Conservation (phyloP, 1,139 yeast species). For the Debaryomyces udenii region DNA sequence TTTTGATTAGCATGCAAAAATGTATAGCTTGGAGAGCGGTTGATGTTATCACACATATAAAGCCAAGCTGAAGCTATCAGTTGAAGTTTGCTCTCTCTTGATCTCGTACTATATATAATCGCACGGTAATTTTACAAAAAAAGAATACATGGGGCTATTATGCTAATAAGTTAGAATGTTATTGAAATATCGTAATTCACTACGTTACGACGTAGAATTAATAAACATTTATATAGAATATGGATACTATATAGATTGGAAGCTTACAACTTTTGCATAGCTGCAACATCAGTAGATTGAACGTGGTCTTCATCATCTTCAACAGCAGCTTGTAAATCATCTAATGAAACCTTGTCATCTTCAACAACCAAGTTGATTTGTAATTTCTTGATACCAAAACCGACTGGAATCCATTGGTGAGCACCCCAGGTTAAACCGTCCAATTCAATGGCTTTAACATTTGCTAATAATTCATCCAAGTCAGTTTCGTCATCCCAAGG, state of each 20-base stretch:
- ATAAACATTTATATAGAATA: slow-evolving; percentile 7
- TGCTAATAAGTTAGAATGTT: no score
- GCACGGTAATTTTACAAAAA: no score
- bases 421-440: slow-evolving; percentile 99
- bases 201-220: slow-evolving; percentile 7
- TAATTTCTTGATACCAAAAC: slow-evolving; percentile 99
- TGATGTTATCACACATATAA: no score
- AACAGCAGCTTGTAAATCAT: slow-evolving; percentile 79
- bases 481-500: slow-evolving; percentile 99
- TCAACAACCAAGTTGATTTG: slow-evolving; percentile 98
- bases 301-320: slow-evolving; percentile 99
- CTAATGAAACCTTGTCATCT: slow-evolving; percentile 93
- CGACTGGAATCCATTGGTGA: slow-evolving; percentile 92
- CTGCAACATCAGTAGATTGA: slow-evolving; percentile 97
- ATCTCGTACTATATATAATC: no score
- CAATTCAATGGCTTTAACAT: slow-evolving; percentile 79
- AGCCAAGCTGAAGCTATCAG: no score
- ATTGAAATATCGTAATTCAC: background rate
- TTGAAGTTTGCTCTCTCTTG: no score
- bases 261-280: slow-evolving; percentile 91
- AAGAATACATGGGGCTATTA: no score
- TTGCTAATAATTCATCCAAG: slow-evolving; percentile 82
- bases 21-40: no score
- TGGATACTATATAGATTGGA: slow-evolving; percentile 1
- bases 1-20: no score